phyloP scores from a whole-genome alignment of 495 filamentous ascomycete genomes.

The Daldinia vernicosa region DNA sequence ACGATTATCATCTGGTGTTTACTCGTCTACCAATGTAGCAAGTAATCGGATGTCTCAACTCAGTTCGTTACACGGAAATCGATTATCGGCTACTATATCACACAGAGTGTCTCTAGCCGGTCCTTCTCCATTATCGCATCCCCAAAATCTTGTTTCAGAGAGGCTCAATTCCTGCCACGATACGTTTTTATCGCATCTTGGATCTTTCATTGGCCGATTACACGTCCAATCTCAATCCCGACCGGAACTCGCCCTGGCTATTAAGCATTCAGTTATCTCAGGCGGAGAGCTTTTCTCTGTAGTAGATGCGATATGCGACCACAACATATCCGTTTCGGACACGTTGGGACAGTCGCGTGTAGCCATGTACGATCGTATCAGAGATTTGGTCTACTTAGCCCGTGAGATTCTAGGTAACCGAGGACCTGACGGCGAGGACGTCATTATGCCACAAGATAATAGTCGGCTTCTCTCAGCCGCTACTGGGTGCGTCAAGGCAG shows the following conservation, averaged over 20 bases:
- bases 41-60: constrained; percentile 52
- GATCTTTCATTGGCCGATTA: constrained; percentile 88
- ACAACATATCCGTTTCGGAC: constrained; percentile 71
- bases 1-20: constrained; percentile 55
- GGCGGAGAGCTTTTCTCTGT: constrained; percentile 80
- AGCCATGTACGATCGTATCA: constrained; percentile 81
- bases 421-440: constrained; percentile 70
- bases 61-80: constrained; percentile 45
- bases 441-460: constrained; percentile 83
- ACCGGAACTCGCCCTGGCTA: constrained; percentile 73
- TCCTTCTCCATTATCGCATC: constrained; percentile 52
- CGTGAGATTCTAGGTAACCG: constrained; percentile 75
- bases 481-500: constrained; percentile 87
- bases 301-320: constrained; percentile 83
- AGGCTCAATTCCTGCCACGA: constrained; percentile 82
- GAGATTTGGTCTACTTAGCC: constrained; percentile 79
- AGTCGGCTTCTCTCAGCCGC: constrained; percentile 80
- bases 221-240: constrained; percentile 90
- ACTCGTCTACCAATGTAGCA: constrained; percentile 48
- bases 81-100: constrained; percentile 61
- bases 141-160: constrained; percentile 63
- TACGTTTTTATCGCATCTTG: constrained; percentile 84
- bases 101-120: constrained; percentile 63
- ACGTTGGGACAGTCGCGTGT: constrained; percentile 74
- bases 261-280: constrained; percentile 80